Base-by-base conservation (phyloP, 2,329 filamentous ascomycete species). In the Microascus cirrosus region DNA sequence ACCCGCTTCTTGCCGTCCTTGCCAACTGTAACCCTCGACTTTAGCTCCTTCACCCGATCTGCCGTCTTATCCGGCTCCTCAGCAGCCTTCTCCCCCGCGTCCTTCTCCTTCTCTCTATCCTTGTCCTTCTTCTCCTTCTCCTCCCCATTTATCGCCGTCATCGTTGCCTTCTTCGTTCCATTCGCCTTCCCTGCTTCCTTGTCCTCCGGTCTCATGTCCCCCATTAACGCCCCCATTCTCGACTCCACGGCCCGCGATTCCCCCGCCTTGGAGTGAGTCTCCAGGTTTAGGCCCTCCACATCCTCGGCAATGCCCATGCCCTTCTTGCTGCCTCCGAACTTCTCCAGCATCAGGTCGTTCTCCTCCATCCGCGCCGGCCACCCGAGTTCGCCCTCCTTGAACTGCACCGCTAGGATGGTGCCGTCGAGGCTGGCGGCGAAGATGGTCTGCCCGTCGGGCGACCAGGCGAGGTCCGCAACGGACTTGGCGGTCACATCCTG, bases 221-320 rank as follows among this genome's bases (percentile, higher is more conserved):
- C 93, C 94, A 99, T 99, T 42, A 99, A 74, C n/a, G 93, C 93
- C 13, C 94, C 94, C 94, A 99, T 99, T 63, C 93, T 84, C 2
- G 91, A 94, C 72, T 99, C 90, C 0, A 93, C 92, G 5, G 88
- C 92, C 62, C 87, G 89, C 35, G 93, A 81, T 69, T 99, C 94
- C 24, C 88, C 93, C 51, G 87, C 91, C 68, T 95, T 96, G 73
- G 91, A 96, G 68, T 86, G 87, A 64, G 95, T 91, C 72, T 99
- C 94, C 0, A 99, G 74, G 42, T 89, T 79, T 51, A 97, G 73
- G 0, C 90, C 90, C 65, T 96, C 90, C 0, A 95, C 89, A 60
- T 95, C 93, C 71, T 99, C 94, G 6, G 94, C 83, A 55, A 97
- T 90, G 1, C 93, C 94, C 68, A 92, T 89, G 12, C 87, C 91